Evolutionary conservation across 2,329 filamentous ascomycete genomes (phyloP).

Genomic region (Massarina eburnea): DNA sequence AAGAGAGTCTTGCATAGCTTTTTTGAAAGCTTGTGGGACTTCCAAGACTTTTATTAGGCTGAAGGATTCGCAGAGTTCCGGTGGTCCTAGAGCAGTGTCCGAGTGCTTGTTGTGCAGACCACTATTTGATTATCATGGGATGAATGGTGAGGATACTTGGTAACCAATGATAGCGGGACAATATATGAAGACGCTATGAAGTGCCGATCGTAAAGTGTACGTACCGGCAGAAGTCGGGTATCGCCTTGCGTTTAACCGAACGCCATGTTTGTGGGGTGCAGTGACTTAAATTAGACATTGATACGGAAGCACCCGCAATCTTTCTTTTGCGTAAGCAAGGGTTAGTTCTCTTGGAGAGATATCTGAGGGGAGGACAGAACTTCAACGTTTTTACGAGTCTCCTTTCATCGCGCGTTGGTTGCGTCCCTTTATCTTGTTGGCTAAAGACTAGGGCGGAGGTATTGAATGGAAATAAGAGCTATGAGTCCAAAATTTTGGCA

Average conservation of each 20-base stretch:
- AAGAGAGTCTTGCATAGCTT: background rate
- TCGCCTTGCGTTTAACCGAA: constrained; percentile 3
- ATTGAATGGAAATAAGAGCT: no score
- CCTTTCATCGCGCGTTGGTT: no score
- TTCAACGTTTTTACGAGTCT: no score
- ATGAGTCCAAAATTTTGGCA: no score
- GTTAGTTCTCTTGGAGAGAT: no score
- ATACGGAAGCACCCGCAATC: no score
- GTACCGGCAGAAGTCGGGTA: constrained; percentile 5
- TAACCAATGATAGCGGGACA: background rate
- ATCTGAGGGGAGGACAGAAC: no score
- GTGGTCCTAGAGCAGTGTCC: background rate
- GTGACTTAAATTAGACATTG: background rate
- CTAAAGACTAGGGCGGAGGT: no score
- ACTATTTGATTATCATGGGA: background rate
- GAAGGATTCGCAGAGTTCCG: background rate
- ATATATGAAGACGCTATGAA: background rate
- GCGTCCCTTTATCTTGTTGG: no score
- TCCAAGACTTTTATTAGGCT: constrained; percentile 3
- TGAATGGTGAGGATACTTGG: background rate
- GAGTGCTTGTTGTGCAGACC: background rate
- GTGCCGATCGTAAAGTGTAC: background rate
- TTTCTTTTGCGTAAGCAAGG: no score
- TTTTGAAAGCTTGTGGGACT: background rate
- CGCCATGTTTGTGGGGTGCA: constrained; percentile 4